Base-by-base conservation (phyloP, 2,329 filamentous ascomycete species). In the Fusarium bactridioides region DNA sequence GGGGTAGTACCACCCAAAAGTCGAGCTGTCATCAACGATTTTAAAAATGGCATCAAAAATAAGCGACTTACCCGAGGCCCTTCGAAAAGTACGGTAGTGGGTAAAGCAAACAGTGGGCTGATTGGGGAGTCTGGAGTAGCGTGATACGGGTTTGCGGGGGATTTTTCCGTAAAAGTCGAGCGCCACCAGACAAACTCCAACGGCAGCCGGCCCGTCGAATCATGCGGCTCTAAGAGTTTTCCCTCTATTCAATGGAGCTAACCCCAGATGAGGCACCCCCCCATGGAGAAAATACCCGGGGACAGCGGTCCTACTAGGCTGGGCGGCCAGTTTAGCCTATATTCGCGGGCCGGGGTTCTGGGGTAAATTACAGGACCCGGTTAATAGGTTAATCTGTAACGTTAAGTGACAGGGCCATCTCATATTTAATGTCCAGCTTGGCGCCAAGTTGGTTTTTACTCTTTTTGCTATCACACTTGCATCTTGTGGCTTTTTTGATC, bases 91-190 rank as follows among this genome's bases (percentile, higher is more conserved):
- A 23, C 21, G 21, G 27, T 33, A 18, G 27, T 19, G 31, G 31
- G 7, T 15, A 66, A 59, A 27, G 77, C 16, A 81, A 41, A 76
- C 78, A 4, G 74, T 82, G 35, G 48, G 29, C n/a, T 35, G 48
- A 51, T 51, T 33, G 47, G 47, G 31, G 16, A 33, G 45, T 10
- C 10, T 4, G 27, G 45, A 21, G 27, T 23, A 48, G 48, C 31
- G 48, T 51, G 48, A 51, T 25, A 51, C 48, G 48, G 48, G 29
- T 51, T 51, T 51, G 48, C 48, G 48, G 48, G 29, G 48, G n/a
- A 51, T 35, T 35, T 51, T 35, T 15, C 48, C 48, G 47, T 19
- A 15, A 33, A 31, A 50, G 29, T 53, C 19, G 19, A 35, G 13
- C 23, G 13, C 57, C 41, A 59, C 35, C 23, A 38, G 33, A 15